Conservation (phyloP, 306 rosid species). For the Lathyrus tuberosus region DNA sequence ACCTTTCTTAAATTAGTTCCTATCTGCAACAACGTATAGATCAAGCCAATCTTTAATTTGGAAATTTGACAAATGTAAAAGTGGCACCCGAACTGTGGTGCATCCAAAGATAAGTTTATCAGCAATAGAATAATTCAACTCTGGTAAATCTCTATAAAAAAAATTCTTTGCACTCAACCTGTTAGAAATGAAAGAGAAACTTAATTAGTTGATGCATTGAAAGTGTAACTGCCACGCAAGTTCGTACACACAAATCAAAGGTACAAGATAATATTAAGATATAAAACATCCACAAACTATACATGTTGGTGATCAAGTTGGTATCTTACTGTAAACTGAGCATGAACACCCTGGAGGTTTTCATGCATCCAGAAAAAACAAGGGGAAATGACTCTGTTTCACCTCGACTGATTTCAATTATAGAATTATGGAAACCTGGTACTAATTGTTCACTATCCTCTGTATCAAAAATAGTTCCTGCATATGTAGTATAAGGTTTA, state of each 20-base stretch:
- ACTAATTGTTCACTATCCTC: constrained; percentile 73
- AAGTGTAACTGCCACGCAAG: background rate
- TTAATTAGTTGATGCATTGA: background rate
- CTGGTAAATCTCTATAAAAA: constrained; percentile 87
- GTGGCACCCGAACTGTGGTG: too few species aligned
- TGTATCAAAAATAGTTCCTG: constrained; percentile 86
- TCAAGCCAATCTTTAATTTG: too few species aligned
- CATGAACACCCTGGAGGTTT: constrained; percentile 75
- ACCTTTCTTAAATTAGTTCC: too few species aligned
- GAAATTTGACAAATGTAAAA: too few species aligned
- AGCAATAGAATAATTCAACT: constrained; percentile 82
- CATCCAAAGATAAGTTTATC: constrained; percentile 82
- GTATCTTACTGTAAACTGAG: constrained; percentile 75
- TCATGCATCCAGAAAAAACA: constrained; percentile 94
- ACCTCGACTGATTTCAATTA: constrained; percentile 70
- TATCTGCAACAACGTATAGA: too few species aligned
- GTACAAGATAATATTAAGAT: background rate
- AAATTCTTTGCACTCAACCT: constrained; percentile 95
- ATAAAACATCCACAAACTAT: constrained; percentile 19
- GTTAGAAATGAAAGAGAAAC: constrained; percentile 25
- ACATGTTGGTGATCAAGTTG: constrained; percentile 16
- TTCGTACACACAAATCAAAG: background rate
- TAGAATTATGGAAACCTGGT: constrained; percentile 81
- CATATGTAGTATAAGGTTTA: constrained; percentile 40
- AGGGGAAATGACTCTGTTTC: constrained; percentile 86